Conservation (phyloP, 371 early-diverging fungal genomes). For the Saksenaea vasiformis region DNA sequence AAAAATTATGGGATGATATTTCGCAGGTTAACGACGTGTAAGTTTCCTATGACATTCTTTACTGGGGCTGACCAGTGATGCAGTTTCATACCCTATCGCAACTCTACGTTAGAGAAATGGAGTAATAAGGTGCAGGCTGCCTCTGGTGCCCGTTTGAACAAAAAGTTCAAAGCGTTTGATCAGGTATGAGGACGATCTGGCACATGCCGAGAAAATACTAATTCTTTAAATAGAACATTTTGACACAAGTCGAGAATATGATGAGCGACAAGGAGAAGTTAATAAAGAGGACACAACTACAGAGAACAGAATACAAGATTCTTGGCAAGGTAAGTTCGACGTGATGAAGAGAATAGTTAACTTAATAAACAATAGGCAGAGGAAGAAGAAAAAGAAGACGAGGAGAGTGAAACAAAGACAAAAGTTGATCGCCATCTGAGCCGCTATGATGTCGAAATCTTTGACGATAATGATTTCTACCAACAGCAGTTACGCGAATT, state of each 20-base stretch:
- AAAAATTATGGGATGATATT: constrained; percentile 64
- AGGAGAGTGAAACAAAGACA: constrained; percentile 24
- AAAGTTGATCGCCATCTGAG: constrained; percentile 66
- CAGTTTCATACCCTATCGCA: constrained; percentile 74
- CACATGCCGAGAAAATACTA: not conserved
- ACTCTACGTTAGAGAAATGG: constrained; percentile 92
- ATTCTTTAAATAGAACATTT: constrained; percentile 44
- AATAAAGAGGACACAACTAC: constrained; percentile 83
- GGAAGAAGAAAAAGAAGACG: constrained; percentile 3
- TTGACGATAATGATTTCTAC: constrained; percentile 96
- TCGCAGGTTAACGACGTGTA: constrained; percentile 58
- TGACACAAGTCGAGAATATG: constrained; percentile 78
- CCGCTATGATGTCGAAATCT: constrained; percentile 83
- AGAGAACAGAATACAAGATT: constrained; percentile 69
- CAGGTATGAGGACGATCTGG: constrained; percentile 46
- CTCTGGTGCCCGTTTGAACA: constrained; percentile 68
- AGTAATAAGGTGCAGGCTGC: constrained; percentile 84
- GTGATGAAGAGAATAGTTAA: not conserved
- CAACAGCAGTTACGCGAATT: constrained; percentile 89
- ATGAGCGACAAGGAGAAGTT: constrained; percentile 76
- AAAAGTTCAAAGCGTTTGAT: constrained; percentile 94
- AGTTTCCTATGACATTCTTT: constrained; percentile 5
- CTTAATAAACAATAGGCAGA: not conserved
- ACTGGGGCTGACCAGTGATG: not conserved
- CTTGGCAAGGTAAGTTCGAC: constrained; percentile 48